These are phyloP conservation scores for Talaromyces pinophilus DNA, from an alignment of 2,329 filamentous ascomycete genomes.

Conservation along the genomic window DNA sequence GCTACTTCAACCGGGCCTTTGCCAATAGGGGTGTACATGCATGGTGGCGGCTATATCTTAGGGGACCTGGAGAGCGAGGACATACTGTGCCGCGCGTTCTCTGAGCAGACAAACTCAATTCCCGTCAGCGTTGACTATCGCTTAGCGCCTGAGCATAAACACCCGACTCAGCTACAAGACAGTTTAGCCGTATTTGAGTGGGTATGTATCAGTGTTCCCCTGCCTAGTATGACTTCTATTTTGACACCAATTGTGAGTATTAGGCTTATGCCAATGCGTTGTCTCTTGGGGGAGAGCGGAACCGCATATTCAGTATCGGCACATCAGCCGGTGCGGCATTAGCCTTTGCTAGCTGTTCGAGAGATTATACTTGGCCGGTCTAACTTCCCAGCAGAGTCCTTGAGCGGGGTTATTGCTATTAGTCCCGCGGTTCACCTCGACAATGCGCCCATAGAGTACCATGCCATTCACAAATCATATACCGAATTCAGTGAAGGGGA, in stretches of 20 bases:
- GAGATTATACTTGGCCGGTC: neutral
- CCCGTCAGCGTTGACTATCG: neutral
- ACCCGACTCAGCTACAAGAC: neutral
- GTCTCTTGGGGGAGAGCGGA: neutral
- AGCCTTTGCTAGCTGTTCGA: neutral
- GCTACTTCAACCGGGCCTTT: neutral
- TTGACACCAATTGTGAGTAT: neutral
- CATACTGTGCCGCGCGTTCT: neutral
- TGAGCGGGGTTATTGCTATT: neutral
- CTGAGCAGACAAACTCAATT: neutral
- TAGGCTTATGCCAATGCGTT: neutral
- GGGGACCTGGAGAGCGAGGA: neutral
- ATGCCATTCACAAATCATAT: neutral
- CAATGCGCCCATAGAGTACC: neutral
- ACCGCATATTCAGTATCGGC: neutral
- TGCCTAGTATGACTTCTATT: neutral
- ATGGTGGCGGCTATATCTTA: neutral
- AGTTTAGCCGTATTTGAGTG: neutral
- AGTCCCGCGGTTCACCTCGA: neutral
- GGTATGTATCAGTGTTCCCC: neutral
- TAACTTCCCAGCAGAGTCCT: neutral
- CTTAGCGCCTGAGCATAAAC: neutral
- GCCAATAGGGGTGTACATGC: neutral
- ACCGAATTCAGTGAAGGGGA: neutral
- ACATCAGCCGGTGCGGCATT: neutral